Conservation (phyloP, 495 filamentous ascomycete genomes). For the Tuber melanosporum region DNA sequence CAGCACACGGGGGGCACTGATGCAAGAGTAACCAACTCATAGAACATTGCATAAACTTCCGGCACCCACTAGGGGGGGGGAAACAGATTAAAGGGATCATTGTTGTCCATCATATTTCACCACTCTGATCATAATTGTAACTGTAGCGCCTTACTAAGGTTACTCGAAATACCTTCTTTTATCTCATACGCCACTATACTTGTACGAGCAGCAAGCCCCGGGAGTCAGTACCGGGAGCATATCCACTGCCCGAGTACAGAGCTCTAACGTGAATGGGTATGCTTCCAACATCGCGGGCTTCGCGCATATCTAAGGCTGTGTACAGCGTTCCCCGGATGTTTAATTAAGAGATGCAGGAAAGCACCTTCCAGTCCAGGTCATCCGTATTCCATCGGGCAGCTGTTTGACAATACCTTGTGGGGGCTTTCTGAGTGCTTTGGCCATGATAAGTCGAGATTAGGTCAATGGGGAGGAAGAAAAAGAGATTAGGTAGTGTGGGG, state of each 20-base stretch:
- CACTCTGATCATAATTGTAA: neutral
- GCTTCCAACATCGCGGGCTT: neutral
- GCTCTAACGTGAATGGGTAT: neutral
- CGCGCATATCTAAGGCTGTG: neutral
- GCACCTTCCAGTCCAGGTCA: neutral
- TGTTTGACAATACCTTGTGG: neutral
- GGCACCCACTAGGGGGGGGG: neutral
- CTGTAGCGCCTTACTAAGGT: neutral
- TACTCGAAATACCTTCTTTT: neutral
- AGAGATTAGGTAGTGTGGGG: neutral
- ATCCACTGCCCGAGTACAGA: neutral
- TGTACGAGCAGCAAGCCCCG: neutral
- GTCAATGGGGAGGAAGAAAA: neutral
- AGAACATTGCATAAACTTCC: neutral
- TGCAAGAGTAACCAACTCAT: neutral
- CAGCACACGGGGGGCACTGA: neutral
- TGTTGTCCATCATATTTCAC: neutral
- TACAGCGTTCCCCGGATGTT: neutral
- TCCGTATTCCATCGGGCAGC: neutral
- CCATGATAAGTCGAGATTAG: neutral
- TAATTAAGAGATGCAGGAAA: neutral
- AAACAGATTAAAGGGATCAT: neutral
- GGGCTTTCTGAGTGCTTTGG: neutral
- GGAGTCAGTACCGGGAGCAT: neutral
- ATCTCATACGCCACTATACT: neutral